Base-by-base conservation (phyloP, 495 filamentous ascomycete species). In the Neurospora sp. region DNA sequence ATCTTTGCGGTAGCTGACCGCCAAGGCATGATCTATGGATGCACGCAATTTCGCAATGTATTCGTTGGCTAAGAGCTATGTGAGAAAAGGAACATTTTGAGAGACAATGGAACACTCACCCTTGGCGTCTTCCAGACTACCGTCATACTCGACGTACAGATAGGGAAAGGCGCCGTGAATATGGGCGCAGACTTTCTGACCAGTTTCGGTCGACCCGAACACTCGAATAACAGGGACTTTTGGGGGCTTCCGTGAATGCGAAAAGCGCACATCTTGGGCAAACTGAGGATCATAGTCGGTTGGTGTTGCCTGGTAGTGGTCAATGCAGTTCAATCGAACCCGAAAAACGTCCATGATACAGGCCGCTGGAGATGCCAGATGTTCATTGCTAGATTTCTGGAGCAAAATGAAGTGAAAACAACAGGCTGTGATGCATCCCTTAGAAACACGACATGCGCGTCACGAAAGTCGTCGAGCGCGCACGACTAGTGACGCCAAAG, bases 141-240 rank as follows among this genome's bases (percentile, higher is more conserved):
- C 92, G 41, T 87, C 85, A 81, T 99, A 98, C 81, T 96, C 89
- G 74, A 99, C 84, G 79, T 93, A 98, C 10, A 99, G 84, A 79
- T 99, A 99, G 5, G 96, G 96, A 77, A 98, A 94, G 39, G 90
- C 95, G 73, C 96, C 96, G 80, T 99, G 96, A 65, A 99, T 89
- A 86, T 99, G 96, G 31, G 93, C 94, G 83, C 96, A 98, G 18
- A 98, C 93, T 74, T 94, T 97, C 80, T 99, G 95, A 2, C 96
- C 96, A 0, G 94, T 93, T 80, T 98, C 96, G 3, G 96, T 97
- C 5, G 94, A 90, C 0, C 96, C 96, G 80, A 98, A 99, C 22
- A 96, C 88, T 74, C 96, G 89, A 69, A 99, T 91, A 31, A 98
- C 89, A 2, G 96, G 96, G 9, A 98, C 89, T 71, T 87, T 90